These are phyloP conservation scores for Leersia perrieri DNA, from an alignment of 176 grass and related monocot species.

Conservation along the genomic window DNA sequence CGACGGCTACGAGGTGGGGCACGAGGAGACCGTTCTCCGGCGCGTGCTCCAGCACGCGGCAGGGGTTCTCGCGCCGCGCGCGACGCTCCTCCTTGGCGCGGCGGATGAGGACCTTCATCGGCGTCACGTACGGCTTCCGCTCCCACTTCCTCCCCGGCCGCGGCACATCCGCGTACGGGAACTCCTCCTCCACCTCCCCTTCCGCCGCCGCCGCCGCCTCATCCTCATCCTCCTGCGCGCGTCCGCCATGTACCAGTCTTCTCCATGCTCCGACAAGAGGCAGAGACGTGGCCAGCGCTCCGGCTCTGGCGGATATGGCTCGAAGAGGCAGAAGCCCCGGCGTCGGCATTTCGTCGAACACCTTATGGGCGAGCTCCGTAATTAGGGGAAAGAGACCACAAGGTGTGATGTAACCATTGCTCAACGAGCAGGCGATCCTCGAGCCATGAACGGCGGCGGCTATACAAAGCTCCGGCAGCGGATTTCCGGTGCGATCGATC, in stretches of 20 bases:
- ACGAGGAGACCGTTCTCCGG: constrained; percentile 66
- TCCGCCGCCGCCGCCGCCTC: neutral
- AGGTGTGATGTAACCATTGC: too few species aligned
- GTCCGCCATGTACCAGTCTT: neutral
- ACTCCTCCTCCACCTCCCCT: constrained; percentile 19
- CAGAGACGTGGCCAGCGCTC: neutral
- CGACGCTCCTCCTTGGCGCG: constrained; percentile 62
- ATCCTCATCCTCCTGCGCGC: too few species aligned
- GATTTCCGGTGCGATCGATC: too few species aligned
- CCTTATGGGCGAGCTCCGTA: neutral
- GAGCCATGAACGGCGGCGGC: too few species aligned
- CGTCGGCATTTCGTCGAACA: constrained; percentile 16
- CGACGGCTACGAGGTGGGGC: constrained; percentile 44
- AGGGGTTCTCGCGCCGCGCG: constrained; percentile 48
- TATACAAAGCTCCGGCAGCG: too few species aligned
- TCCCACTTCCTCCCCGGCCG: constrained; percentile 54
- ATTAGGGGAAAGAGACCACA: neutral
- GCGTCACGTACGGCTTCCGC: constrained; percentile 62
- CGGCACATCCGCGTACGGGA: constrained; percentile 45
- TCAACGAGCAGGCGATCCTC: too few species aligned
- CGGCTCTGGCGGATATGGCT: neutral
- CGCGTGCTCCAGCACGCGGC: constrained; percentile 50
- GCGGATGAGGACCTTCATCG: constrained; percentile 61
- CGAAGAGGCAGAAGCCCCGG: neutral
- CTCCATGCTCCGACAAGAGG: neutral